Base-by-base conservation (phyloP, 2,329 filamentous ascomycete genomes). In the Colletotrichum cordylinicola region DNA sequence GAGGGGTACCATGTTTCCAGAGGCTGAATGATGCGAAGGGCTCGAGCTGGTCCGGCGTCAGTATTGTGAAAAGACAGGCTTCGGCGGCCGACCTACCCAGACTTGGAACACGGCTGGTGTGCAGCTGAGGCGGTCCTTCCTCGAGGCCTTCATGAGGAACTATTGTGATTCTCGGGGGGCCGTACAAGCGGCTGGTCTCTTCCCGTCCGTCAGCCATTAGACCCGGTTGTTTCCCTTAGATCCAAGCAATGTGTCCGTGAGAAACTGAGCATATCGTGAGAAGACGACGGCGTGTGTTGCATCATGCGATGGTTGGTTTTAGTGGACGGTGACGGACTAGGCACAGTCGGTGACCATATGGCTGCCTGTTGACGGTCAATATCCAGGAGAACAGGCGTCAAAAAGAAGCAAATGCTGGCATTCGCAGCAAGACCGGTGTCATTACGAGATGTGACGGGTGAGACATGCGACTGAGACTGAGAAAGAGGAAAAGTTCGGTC, bases 81-180 rank as follows among this genome's bases (percentile, higher is more conserved):
- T 37, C 12, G 35, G 21, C 29, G 27, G 29, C 29, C 27, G 37
- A 67, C 69, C 29, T 37, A 78, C 77, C 39, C 52, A 73, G 75
- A 39, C 60, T 65, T n/a, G 75, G 76, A 52, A 69, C 16, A 55
- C 77, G 72, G 39, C 67, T 77, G 24, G 58, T 35, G 39, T 78
- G 77, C 67, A 78, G 62, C 27, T 55, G 60, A 27, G 77, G 77
- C 21, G 70, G 75, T 61, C 71, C 77, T 64, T 75, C 75, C 35
- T 70, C 72, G 18, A 56, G 21, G 35, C 67, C 75, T 43, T 76
- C 67, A 55, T 70, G 66, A 62, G 77, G 77, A 21, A 78, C 31
- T 39, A 78, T 43, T 8, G 77, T 78, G 37, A 78, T 75, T 67
- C 58, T 67, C 15, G 77, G 75, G 52, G 77, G 77, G 72, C 77